Conservation (phyloP, 495 filamentous ascomycete genomes). For the Podospora australis region DNA sequence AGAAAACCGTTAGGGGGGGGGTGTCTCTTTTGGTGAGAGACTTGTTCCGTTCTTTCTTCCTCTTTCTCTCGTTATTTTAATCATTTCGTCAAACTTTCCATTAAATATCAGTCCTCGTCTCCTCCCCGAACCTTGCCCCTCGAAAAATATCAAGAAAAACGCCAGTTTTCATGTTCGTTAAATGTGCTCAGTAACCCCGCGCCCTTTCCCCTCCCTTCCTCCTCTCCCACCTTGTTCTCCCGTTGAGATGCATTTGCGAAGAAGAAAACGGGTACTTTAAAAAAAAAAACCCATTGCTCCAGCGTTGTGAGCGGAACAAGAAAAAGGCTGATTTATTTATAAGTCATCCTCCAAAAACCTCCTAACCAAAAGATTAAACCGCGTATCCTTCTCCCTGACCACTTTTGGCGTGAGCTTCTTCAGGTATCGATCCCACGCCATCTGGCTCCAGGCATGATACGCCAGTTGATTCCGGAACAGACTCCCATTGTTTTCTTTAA, state of each 20-base stretch:
- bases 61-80: no score
- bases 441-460: constrained; percentile 44
- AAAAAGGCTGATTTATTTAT: constrained; percentile 1
- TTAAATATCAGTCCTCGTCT: no score
- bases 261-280: background rate
- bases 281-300: background rate
- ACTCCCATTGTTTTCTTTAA: constrained; percentile 31
- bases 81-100: no score
- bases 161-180: background rate
- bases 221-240: no score
- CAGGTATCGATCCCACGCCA: constrained; percentile 38
- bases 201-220: no score
- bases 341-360: constrained; percentile 39
- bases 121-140: no score
- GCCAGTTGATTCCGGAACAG: constrained; percentile 40
- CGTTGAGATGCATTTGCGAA: no score
- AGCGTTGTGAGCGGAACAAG: background rate
- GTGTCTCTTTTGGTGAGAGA: no score
- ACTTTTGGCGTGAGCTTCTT: constrained; percentile 31
- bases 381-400: constrained; percentile 32
- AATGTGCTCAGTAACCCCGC: no score
- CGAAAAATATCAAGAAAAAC: no score
- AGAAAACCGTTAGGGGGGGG: no score
- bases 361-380: constrained; percentile 42
- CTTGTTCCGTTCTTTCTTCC: no score